These are phyloP conservation scores for Mycena olivaceomarginata DNA, from an alignment of 768 basidiomycete species.

Conservation along the genomic window DNA sequence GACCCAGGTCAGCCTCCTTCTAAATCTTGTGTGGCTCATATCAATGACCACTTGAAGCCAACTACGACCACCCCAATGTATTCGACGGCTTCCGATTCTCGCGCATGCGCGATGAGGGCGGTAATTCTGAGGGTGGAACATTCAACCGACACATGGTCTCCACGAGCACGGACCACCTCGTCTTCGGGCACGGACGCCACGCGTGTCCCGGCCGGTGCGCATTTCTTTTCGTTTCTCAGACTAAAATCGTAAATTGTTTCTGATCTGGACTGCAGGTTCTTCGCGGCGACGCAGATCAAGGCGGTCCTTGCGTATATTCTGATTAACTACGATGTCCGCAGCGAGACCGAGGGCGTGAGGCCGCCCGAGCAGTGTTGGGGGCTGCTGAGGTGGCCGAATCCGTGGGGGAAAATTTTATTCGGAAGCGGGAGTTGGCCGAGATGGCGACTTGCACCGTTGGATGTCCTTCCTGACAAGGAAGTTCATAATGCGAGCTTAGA, in stretches of 20 bases:
- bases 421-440: too few species aligned
- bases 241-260: neutral
- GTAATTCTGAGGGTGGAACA: neutral
- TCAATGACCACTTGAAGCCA: neutral
- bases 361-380: neutral
- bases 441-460: too few species aligned
- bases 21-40: neutral
- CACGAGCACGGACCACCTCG: neutral
- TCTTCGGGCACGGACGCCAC: too few species aligned
- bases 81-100: slow-evolving; percentile 9
- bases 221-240: neutral
- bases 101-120: neutral
- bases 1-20: neutral
- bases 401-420: too few species aligned
- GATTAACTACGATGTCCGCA: neutral
- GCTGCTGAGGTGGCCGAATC: neutral
- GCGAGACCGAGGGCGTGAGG: neutral
- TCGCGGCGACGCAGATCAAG: slow-evolving; percentile 5
- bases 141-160: neutral
- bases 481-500: too few species aligned
- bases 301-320: neutral
- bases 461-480: too few species aligned
- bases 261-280: neutral
- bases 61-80: neutral
- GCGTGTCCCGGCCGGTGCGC: neutral